Percentiles rank a stretch among this genome's conserved stretches.
These are phyloP conservation scores for Leersia perrieri DNA, from an alignment of 176 grass and related monocot species.

Conservation along the genomic window DNA sequence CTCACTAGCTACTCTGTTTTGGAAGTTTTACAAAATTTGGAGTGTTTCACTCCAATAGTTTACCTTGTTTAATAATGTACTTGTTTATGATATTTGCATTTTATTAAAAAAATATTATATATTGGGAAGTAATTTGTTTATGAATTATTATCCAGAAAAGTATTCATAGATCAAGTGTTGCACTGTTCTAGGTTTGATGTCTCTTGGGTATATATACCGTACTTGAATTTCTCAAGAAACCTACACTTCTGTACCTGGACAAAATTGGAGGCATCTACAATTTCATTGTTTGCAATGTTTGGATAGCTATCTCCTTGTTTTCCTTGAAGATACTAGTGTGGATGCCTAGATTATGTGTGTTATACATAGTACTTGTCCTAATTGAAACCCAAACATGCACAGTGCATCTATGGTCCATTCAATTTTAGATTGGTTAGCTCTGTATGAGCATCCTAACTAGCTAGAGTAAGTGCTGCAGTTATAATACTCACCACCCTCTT, in stretches of 20 bases:
- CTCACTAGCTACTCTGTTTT: neutral
- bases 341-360: slow-evolving; percentile 14
- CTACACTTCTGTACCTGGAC: neutral
- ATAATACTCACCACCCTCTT: slow-evolving; percentile 40
- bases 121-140: neutral
- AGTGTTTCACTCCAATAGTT: neutral
- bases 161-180: no score
- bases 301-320: neutral
- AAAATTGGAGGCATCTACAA: neutral
- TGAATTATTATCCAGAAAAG: no score
- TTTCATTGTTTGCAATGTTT: neutral
- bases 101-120: neutral
- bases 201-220: neutral
- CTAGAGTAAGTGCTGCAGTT: neutral
- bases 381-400: neutral
- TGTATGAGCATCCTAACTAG: neutral
- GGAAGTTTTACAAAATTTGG: neutral
- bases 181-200: neutral
- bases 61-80: neutral
- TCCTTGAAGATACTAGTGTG: slow-evolving; percentile 6
- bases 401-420: slow-evolving; percentile 8
- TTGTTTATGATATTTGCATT: neutral
- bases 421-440: slow-evolving; percentile 1
- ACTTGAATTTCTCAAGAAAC: neutral
- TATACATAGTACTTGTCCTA: neutral